A percentile compares a stretch with the other conserved stretches of the same genome.
Conservation (phyloP, 228 moss, liverwort and hornwort genomes). For the Sphagnum magellanicum region DNA sequence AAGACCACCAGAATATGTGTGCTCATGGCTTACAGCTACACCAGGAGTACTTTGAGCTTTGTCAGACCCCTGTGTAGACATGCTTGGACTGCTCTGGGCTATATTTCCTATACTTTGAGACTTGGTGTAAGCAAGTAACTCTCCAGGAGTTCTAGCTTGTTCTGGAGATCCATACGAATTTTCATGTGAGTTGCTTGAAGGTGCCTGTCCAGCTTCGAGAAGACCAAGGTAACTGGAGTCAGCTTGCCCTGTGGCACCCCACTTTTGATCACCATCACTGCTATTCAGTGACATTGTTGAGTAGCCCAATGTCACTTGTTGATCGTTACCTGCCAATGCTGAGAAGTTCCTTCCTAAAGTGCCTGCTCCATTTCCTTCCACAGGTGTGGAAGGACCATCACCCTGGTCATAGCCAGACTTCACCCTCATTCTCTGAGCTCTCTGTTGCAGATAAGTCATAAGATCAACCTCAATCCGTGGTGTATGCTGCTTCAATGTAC, state of each 20-base stretch:
- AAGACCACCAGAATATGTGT: constrained; percentile 10
- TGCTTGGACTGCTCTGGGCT: constrained; percentile 34
- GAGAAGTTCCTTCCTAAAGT: constrained; percentile 39
- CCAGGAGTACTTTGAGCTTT: constrained; percentile 42
- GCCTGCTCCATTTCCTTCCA: constrained; percentile 45
- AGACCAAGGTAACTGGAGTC: constrained; percentile 38
- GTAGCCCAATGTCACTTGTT: constrained; percentile 34
- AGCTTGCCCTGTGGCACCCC: constrained; percentile 34
- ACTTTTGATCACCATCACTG: constrained; percentile 44
- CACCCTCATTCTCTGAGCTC: constrained; percentile 66
- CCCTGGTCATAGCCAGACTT: constrained; percentile 58
- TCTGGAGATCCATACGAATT: constrained; percentile 43
- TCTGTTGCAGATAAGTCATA: constrained; percentile 82
- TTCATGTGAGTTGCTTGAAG: constrained; percentile 29
- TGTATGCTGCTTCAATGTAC: constrained; percentile 91
- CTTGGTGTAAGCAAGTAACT: constrained; percentile 19
- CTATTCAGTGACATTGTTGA: constrained; percentile 32
- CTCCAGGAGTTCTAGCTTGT: constrained; percentile 38
- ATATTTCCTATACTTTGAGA: constrained; percentile 34
- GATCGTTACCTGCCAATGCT: constrained; percentile 31
- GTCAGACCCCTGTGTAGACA: constrained; percentile 42
- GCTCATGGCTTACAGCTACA: constrained; percentile 35
- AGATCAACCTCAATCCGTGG: constrained; percentile 99
- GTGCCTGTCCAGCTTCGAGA: constrained; percentile 29
- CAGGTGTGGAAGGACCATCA: constrained; percentile 33